Conservation (phyloP, 768 basidiomycete genomes). For the Tremella fuciformis region DNA sequence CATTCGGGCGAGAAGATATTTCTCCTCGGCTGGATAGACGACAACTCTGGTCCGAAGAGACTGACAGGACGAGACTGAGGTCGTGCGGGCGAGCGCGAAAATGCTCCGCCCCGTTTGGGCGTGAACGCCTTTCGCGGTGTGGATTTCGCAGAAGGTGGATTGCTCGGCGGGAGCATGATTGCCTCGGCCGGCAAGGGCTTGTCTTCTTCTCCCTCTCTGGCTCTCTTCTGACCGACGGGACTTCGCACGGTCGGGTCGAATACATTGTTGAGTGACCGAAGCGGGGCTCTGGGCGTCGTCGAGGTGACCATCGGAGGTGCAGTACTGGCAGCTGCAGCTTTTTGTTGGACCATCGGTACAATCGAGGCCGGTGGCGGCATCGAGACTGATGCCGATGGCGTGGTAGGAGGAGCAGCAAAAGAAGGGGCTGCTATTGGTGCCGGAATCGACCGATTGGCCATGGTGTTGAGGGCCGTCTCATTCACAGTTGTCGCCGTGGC, state of each 20-base stretch:
- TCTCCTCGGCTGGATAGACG: too few species aligned
- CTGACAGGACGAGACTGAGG: too few species aligned
- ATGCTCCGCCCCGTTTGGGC: background rate
- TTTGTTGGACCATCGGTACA: background rate
- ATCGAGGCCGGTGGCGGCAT: background rate
- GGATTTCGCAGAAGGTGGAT: conserved; percentile 11
- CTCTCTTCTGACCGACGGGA: conserved; percentile 6
- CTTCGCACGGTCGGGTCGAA: conserved; percentile 13
- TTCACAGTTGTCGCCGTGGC: conserved; percentile 11
- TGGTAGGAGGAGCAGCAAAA: conserved; percentile 4
- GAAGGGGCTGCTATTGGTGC: conserved; percentile 6
- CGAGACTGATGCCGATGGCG: background rate
- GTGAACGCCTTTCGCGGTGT: conserved; percentile 4
- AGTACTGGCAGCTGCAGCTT: background rate
- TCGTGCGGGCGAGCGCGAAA: too few species aligned
- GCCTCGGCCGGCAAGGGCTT: conserved; percentile 12
- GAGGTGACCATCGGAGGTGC: too few species aligned
- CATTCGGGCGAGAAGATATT: too few species aligned
- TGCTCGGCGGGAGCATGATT: conserved; percentile 10
- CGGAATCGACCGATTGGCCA: conserved; percentile 7
- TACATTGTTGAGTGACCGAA: conserved; percentile 11
- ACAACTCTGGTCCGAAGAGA: too few species aligned
- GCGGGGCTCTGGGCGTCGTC: conserved; percentile 2
- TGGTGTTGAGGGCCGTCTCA: conserved; percentile 30
- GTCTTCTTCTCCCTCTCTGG: conserved; percentile 13